Evolutionary conservation across 345 rosid species (phyloP).

Genomic region (Gossypium stocksii): DNA sequence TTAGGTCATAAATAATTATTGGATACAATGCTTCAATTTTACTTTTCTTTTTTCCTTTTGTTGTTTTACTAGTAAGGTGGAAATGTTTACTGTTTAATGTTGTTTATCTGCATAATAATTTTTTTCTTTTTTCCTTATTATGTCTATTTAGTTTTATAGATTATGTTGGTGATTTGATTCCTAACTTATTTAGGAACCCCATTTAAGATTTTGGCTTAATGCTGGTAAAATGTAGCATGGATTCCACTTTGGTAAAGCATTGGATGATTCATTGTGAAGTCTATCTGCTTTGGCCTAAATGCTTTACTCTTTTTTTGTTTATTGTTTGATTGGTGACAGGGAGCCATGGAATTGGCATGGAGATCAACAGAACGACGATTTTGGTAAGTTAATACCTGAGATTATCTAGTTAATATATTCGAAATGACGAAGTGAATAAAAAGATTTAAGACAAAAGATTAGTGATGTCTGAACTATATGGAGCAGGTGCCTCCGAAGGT

Average conservation of each 20-base stretch:
- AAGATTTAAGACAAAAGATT: not conserved
- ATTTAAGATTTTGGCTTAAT: slow-evolving; percentile 1
- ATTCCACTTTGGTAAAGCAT: not conserved
- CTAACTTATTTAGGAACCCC: not conserved
- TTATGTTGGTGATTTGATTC: not conserved
- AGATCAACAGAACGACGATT: slow-evolving; percentile 30
- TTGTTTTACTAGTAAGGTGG: slow-evolving; percentile 2
- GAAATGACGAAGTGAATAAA: not conserved
- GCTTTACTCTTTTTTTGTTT: not conserved
- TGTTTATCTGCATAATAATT: not conserved
- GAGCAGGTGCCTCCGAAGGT: slow-evolving; percentile 10
- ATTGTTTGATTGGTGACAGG: slow-evolving; percentile 24
- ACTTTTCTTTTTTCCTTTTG: not conserved
- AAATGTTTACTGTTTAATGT: slow-evolving; percentile 4
- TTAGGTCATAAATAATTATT: not conserved
- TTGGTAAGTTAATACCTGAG: slow-evolving; percentile 26
- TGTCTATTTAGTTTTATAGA: not conserved
- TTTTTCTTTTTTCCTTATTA: not conserved
- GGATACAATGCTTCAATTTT: slow-evolving; percentile 11
- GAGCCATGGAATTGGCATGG: slow-evolving; percentile 41
- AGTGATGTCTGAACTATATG: not conserved
- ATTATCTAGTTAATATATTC: not conserved
- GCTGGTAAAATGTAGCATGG: not conserved
- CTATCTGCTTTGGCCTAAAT: not conserved
- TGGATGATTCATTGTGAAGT: not conserved